A percentile compares a stretch with the other conserved stretches of the same genome.
These are phyloP conservation scores for Trichophyton simii DNA, from an alignment of 2,329 filamentous ascomycete species.

Conservation along the genomic window DNA sequence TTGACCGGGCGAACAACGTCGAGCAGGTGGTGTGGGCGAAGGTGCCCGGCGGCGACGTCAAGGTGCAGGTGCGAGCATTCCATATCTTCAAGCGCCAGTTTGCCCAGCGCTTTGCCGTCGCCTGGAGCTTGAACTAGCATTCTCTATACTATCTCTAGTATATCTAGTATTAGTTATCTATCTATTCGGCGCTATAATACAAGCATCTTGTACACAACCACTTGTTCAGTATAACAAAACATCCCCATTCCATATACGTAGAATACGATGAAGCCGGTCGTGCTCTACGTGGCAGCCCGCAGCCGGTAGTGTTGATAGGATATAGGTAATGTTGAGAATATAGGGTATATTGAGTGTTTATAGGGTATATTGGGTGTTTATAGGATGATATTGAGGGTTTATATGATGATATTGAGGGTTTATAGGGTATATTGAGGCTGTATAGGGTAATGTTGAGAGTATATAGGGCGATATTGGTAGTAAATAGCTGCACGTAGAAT, in stretches of 20 bases:
- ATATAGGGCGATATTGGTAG: no score
- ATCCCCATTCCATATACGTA: neutral
- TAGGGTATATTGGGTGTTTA: neutral
- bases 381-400: no score
- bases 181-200: no score
- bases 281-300: constrained; percentile 8
- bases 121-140: constrained; percentile 11
- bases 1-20: constrained; percentile 16
- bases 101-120: constrained; percentile 12
- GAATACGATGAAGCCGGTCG: constrained; percentile 6
- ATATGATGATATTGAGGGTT: no score
- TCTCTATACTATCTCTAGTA: neutral
- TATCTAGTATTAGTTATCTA: no score
- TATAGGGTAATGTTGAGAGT: no score
- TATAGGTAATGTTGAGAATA: no score
- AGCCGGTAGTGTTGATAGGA: no score
- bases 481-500: no score
- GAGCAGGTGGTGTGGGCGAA: constrained; percentile 16
- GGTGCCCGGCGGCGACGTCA: constrained; percentile 7
- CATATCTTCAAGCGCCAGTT: constrained; percentile 6
- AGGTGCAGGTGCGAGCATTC: constrained; percentile 6
- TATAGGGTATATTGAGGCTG: no score
- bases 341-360: no score
- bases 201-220: no score
- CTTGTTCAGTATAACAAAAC: neutral